A percentile compares a stretch with the other conserved stretches of the same genome.
phyloP scores from a whole-genome alignment of 306 rosid genomes.

The Malus sylvestris region DNA sequence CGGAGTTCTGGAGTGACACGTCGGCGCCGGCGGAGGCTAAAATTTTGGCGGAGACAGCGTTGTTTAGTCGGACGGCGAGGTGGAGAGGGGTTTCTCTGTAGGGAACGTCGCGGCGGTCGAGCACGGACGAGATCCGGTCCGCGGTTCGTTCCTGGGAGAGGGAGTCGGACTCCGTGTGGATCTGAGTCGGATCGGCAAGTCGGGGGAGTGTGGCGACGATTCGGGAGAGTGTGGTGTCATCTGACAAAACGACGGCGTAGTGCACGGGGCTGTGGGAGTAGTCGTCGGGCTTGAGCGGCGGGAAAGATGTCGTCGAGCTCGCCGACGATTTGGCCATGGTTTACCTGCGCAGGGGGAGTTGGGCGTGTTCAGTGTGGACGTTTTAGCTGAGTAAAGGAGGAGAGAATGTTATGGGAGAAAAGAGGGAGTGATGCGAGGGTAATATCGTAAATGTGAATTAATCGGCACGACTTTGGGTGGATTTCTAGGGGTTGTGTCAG shows the following conservation, averaged over 20 bases:
- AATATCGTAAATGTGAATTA: conserved; percentile 2
- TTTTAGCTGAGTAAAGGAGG: not conserved
- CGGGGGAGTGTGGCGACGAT: conserved; percentile 59
- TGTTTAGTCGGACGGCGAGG: conserved; percentile 70
- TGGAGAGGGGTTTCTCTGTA: conserved; percentile 82
- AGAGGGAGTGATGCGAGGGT: conserved; percentile 4
- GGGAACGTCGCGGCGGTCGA: conserved; percentile 94
- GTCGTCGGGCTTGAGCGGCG: conserved; percentile 42
- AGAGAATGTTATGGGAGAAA: conserved; percentile 16
- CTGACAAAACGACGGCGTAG: conserved; percentile 54
- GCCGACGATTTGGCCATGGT: conserved; percentile 52
- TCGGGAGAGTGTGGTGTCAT: conserved; percentile 55
- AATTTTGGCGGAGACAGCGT: conserved; percentile 38
- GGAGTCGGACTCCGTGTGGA: conserved; percentile 71
- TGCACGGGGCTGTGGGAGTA: conserved; percentile 78
- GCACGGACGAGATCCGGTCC: conserved; percentile 50
- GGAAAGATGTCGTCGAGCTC: conserved; percentile 38
- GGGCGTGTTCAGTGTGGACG: not conserved
- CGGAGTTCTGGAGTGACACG: conserved; percentile 66
- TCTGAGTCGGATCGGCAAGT: conserved; percentile 53
- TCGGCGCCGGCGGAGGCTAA: conserved; percentile 80
- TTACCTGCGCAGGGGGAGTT: not conserved
- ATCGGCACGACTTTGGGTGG: conserved; percentile 39
- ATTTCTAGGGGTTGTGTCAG: not conserved
- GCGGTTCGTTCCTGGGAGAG: conserved; percentile 70